Base-by-base conservation (phyloP, 2,329 filamentous ascomycete species). In the Trichocomaceae sp. region DNA sequence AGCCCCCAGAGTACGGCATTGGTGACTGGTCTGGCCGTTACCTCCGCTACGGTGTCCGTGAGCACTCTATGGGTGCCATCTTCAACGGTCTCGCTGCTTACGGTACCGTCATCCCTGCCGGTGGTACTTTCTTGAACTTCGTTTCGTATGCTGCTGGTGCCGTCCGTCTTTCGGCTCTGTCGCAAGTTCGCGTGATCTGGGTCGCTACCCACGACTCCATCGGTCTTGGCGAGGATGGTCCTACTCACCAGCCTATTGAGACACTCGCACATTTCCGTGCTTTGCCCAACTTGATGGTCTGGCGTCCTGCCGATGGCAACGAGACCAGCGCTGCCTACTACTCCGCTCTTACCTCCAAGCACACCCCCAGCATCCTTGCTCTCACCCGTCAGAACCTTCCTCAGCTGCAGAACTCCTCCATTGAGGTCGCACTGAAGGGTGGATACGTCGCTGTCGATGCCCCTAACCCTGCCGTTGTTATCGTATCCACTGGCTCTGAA, bases 241-340 rank as follows among this genome's bases (percentile, higher is more conserved):
- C 93, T 64, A 99, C 93, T 56, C 93, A 99, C 79, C 93, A 99
- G 83, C 93, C 93, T 74, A 96, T 99, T 66, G 93, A 99, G 85
- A 96, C 90, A 45, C 85, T 97, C 61, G 87, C 91, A 58, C 93
- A 97, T 79, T 97, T 97, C 90, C 92, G 93, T 74, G 93, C 93
- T 62, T 84, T 97, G 65, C 93, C 93, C 71, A 99, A 99, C 86
- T 88, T 87, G 82, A 96, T 97, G 89, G 92, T 97, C 68, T 97
- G 93, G 93, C 91, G 93, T 71, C 93, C 93, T 64, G 92, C 93
- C 67, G 93, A 97, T 70, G 92, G 92, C 69, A 97, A 97, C 80
- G 93, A 99, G 87, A 93, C 88, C 66, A 95, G 88, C 71, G 92
- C 90, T 68, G 92, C 93, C 64, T 99, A 97, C 84, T 97, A 97